A percentile compares a stretch with the other conserved stretches of the same genome.
Conservation (phyloP, 106 monocot species). For the Dendrobium officinale region DNA sequence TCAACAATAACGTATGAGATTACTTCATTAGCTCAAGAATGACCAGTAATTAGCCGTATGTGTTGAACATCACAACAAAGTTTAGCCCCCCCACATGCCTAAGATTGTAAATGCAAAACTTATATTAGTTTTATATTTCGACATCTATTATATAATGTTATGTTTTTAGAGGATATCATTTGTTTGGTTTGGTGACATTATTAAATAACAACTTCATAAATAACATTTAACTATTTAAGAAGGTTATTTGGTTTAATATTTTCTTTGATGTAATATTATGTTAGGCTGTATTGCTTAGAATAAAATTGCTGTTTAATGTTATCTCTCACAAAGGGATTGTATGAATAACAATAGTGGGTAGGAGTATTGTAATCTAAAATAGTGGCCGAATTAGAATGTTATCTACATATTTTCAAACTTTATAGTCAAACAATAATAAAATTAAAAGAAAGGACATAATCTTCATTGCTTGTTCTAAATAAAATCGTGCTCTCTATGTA, state of each 20-base stretch:
- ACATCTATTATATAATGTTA: no score
- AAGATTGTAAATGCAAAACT: no score
- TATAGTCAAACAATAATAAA: not conserved
- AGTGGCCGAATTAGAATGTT: not conserved
- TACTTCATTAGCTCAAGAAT: no score
- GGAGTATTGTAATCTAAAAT: not conserved
- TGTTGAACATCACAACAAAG: no score
- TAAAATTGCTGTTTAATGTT: not conserved
- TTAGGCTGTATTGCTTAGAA: not conserved
- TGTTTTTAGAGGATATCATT: no score
- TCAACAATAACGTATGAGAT: no score
- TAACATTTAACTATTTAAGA: no score
- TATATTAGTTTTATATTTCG: no score
- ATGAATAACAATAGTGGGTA: slow-evolving; percentile 1
- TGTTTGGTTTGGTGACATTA: no score
- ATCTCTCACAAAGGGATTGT: not conserved
- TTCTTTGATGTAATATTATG: not conserved
- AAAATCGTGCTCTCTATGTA: not conserved
- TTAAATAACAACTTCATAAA: no score
- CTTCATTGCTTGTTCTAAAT: not conserved
- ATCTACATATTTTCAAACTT: not conserved
- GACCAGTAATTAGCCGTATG: no score
- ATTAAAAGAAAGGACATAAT: not conserved
- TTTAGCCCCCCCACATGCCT: no score
- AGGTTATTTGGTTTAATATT: not conserved